Evolutionary conservation across 495 filamentous ascomycete species (phyloP).

Genomic region (Penicillium coprophilum): DNA sequence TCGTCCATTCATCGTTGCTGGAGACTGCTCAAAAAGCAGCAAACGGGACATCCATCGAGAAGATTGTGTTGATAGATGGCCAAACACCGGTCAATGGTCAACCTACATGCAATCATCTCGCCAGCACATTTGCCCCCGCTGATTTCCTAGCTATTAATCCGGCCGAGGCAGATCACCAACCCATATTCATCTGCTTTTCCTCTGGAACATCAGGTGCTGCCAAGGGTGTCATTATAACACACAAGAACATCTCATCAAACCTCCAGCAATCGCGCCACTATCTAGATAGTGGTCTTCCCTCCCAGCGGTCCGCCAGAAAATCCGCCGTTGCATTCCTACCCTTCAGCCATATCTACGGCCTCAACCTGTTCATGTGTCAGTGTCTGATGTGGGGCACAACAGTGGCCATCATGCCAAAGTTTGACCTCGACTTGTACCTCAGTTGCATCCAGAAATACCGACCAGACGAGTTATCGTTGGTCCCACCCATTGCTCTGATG

Average conservation of each 20-base stretch:
- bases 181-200: slow-evolving; percentile 25
- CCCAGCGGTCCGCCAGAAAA: slow-evolving; percentile 46
- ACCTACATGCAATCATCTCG: slow-evolving; percentile 23
- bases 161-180: slow-evolving; percentile 14
- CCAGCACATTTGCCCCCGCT: slow-evolving; percentile 15
- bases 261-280: slow-evolving; percentile 32
- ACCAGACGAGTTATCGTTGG: slow-evolving; percentile 33
- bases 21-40: slow-evolving; percentile 62
- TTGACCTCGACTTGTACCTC: slow-evolving; percentile 58
- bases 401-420: slow-evolving; percentile 69
- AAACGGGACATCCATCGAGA: slow-evolving; percentile 27
- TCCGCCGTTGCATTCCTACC: slow-evolving; percentile 72
- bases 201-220: slow-evolving; percentile 28
- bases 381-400: slow-evolving; percentile 23
- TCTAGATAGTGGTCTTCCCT: slow-evolving; percentile 13
- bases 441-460: slow-evolving; percentile 23
- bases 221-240: slow-evolving; percentile 62
- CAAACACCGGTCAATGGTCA: slow-evolving; percentile 14
- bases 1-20: slow-evolving; percentile 64
- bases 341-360: slow-evolving; percentile 86
- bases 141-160: slow-evolving; percentile 11
- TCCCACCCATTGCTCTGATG: slow-evolving; percentile 74
- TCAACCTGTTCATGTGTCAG: slow-evolving; percentile 26
- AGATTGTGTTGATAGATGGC: slow-evolving; percentile 20
- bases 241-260: slow-evolving; percentile 74